Base-by-base conservation (phyloP, 164 flowering plant species). In the Hamamelis virginiana region DNA sequence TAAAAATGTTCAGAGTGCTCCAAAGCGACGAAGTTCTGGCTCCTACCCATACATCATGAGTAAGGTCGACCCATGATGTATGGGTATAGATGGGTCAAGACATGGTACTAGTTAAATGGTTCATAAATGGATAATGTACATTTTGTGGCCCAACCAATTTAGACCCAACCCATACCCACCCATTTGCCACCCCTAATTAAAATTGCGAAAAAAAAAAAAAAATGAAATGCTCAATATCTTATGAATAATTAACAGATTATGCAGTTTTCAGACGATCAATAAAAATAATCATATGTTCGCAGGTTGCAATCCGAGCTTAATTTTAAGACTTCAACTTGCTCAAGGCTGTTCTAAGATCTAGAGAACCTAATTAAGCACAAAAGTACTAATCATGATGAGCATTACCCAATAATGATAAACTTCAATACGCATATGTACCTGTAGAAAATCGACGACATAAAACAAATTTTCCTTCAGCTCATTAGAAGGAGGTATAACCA, bases 401-500 rank as follows among this genome's bases (percentile, higher is more conserved):
- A 60, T 0, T 14, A n/a, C 11, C 33, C 19, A 52, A 45, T 8
- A 65, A 58, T 14, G 10, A 72, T n/a, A 63, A 46, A 48, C 48
- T 27, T 0, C 27, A 18, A 44, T 9, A 19, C 12, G 64, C 25
- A 26, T 38, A 1, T 44, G 8, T 78, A 93, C 98, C 97, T 91
- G 84, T 18, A 93, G 60, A 77, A 84, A 77, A 72, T 87, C 81
- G 47, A 86, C 71, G 23, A 94, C 15, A 66, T 71, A 74, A 72
- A 81, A 78, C 47, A 82, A 59, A 77, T 92, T 88, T 69, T 77
- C 81, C 72, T 80, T 88, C 62, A 90, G 73, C 77, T 72, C 77
- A 61, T 77, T 75, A 68, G 78, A 78, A 64, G 94, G 94, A 75
- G 98, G 97, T 56, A 92, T 75, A 61, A 95, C 82, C 80, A 95